Conservation (phyloP, 2,329 filamentous ascomycete species). For the Trichoderma endophyticum region DNA sequence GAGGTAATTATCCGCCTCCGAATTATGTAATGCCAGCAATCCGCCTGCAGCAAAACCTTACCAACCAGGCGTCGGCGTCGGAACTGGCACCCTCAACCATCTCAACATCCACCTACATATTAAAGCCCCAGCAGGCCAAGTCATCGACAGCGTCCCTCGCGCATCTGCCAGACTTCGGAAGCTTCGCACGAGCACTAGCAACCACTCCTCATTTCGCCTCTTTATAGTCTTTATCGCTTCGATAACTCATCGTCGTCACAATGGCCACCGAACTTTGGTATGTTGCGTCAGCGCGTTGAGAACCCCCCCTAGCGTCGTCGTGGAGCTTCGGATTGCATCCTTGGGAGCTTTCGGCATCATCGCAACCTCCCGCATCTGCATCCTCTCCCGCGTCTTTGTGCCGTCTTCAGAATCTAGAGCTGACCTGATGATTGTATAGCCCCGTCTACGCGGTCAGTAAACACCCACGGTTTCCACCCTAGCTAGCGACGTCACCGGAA, state of each 20-base stretch:
- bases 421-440: constrained; percentile 14
- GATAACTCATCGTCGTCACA: constrained; percentile 9
- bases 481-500: constrained; percentile 18
- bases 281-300: constrained; percentile 21
- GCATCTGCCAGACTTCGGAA: constrained; percentile 7
- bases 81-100: constrained; percentile 19
- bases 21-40: constrained; percentile 17
- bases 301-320: constrained; percentile 6
- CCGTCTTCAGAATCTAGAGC: neutral
- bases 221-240: neutral
- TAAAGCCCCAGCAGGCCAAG: constrained; percentile 1
- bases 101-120: constrained; percentile 11
- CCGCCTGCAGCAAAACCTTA: constrained; percentile 20
- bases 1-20: constrained; percentile 20
- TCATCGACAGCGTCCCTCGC: constrained; percentile 12
- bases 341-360: constrained; percentile 18
- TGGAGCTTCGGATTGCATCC: constrained; percentile 19
- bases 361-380: neutral
- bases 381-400: neutral
- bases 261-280: constrained; percentile 22
- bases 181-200: constrained; percentile 6
- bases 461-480: neutral
- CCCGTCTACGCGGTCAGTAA: constrained; percentile 21
- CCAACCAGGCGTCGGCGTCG: constrained; percentile 16
- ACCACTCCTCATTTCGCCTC: neutral